phyloP scores from a whole-genome alignment of 140 eudicot species.

The Oenanthe javanica region DNA sequence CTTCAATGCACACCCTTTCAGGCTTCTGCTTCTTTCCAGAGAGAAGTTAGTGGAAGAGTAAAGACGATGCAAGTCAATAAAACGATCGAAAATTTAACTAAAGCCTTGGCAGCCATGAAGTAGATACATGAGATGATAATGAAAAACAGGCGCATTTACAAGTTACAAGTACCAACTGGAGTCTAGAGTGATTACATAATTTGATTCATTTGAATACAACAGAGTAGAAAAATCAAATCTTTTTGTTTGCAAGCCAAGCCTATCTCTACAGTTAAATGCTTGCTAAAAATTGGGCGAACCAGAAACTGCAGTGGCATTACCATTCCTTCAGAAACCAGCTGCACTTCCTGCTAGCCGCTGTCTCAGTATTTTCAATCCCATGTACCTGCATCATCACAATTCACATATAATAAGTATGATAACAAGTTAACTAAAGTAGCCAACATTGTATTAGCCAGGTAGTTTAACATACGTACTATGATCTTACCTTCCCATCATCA shows the following conservation, averaged over 20 bases:
- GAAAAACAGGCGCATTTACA: neutral
- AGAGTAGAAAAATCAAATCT: neutral
- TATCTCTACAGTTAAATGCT: neutral
- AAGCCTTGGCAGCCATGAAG: neutral
- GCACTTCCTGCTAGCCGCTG: slow-evolving; percentile 26
- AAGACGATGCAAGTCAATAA: neutral
- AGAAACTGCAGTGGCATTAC: neutral
- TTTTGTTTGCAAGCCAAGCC: slow-evolving; percentile 4
- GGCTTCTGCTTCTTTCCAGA: neutral
- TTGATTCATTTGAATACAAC: neutral
- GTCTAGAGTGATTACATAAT: neutral
- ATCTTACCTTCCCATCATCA: slow-evolving; percentile 58
- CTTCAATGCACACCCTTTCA: neutral
- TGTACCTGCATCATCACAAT: slow-evolving; percentile 35
- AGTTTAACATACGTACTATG: neutral
- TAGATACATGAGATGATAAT: neutral
- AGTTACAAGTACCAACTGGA: neutral
- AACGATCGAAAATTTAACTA: neutral
- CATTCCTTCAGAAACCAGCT: slow-evolving; percentile 13
- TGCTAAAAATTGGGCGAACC: slow-evolving; percentile 1
- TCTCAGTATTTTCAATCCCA: slow-evolving; percentile 56
- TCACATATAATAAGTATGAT: neutral
- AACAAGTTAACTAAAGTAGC: neutral
- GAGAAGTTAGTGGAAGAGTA: neutral
- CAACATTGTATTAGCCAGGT: neutral